Evolutionary conservation across 2,329 filamentous ascomycete genomes (phyloP).

Genomic region (Plectosphaerella plurivora): DNA sequence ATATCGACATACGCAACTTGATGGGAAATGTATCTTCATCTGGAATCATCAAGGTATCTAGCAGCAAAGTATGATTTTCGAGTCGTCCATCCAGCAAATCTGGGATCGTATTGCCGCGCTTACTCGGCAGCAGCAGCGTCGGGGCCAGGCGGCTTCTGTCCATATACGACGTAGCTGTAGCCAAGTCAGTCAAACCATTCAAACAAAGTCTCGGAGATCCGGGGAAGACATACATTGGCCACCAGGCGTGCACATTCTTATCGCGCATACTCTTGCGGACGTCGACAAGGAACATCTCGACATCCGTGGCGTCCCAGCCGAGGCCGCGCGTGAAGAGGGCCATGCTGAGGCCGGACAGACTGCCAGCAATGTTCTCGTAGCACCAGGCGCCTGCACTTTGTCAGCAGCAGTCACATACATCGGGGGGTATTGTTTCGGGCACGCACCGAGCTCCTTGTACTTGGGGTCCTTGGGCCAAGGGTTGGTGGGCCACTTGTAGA

Average conservation of each 20-base stretch:
- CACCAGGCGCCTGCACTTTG: constrained; percentile 25
- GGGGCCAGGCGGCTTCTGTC: not conserved
- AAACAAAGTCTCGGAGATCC: not conserved
- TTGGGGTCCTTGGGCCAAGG: constrained; percentile 45
- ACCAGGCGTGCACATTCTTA: constrained; percentile 1
- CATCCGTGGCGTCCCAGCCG: constrained; percentile 2
- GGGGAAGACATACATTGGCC: not conserved
- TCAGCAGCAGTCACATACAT: not conserved
- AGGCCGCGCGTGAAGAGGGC: constrained; percentile 4
- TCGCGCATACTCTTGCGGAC: not conserved
- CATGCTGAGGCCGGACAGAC: constrained; percentile 25
- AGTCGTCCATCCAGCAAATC: no score
- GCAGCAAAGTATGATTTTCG: no score
- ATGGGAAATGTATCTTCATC: no score
- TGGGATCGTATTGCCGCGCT: no score
- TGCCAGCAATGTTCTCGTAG: constrained; percentile 24
- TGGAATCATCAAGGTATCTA: no score
- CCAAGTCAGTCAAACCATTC: not conserved
- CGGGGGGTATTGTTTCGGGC: not conserved
- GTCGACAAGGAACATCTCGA: not conserved
- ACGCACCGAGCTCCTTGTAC: constrained; percentile 40
- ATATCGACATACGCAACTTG: no score
- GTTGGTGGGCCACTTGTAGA: constrained; percentile 45
- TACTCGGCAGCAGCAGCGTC: no score
- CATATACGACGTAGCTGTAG: not conserved